Conservation (phyloP, 805 yeast species). For the Starmerella apicola region DNA sequence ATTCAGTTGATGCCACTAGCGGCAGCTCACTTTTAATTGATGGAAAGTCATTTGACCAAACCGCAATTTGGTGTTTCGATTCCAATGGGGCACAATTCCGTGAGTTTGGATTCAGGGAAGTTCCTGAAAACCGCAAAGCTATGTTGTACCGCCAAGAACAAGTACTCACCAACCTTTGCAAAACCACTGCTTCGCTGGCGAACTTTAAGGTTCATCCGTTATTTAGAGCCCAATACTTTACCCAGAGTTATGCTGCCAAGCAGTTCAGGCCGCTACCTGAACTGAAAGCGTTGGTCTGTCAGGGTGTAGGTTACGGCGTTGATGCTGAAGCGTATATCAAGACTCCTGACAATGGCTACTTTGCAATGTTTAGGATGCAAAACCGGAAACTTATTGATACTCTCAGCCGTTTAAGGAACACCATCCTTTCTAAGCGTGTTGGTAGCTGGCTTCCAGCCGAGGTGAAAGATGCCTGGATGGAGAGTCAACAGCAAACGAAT, state of each 20-base stretch:
- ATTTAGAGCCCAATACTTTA: slow-evolving; percentile 7
- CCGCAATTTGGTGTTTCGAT: slow-evolving; percentile 14
- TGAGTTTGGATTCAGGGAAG: slow-evolving; percentile 5
- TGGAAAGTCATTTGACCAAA: slow-evolving; percentile 2
- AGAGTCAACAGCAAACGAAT: slow-evolving; percentile 1
- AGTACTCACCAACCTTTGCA: neutral
- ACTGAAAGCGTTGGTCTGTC: slow-evolving; percentile 6
- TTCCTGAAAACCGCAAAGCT: neutral
- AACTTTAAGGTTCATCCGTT: slow-evolving; percentile 3
- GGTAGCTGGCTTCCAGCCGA: slow-evolving; percentile 16
- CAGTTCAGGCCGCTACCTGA: slow-evolving; percentile 16
- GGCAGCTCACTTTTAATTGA: slow-evolving; percentile 7
- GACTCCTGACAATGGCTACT: slow-evolving; percentile 15
- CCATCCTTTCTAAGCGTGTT: slow-evolving; percentile 9
- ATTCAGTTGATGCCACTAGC: slow-evolving; percentile 3
- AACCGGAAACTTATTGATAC: slow-evolving; percentile 12
- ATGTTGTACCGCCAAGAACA: slow-evolving; percentile 4
- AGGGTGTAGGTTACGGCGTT: slow-evolving; percentile 13
- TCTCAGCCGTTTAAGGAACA: slow-evolving; percentile 5
- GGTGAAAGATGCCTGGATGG: slow-evolving; percentile 7
- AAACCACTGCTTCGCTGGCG: neutral
- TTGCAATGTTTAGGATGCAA: slow-evolving; percentile 17
- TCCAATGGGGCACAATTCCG: slow-evolving; percentile 13
- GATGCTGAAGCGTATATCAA: slow-evolving; percentile 18
- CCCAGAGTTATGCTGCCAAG: slow-evolving; percentile 6